Evolutionary conservation across 495 filamentous ascomycete species (phyloP).

Genomic region (Apiosordaria backusii): DNA sequence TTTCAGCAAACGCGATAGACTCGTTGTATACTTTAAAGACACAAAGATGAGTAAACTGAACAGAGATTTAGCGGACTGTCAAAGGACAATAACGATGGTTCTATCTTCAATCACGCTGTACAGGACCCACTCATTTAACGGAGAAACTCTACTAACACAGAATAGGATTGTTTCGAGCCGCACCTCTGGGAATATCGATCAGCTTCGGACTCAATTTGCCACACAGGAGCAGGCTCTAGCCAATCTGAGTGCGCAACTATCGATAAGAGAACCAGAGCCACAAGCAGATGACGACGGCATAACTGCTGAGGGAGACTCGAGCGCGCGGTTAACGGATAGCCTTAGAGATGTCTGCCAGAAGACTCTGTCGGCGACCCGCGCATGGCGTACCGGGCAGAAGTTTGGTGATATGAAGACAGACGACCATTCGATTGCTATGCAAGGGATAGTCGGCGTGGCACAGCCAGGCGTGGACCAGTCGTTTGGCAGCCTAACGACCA

Average conservation of each 20-base stretch:
- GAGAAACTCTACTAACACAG: constrained; percentile 8
- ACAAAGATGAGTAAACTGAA: constrained; percentile 8
- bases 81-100: constrained; percentile 13
- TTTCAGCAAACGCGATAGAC: constrained; percentile 10
- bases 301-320: constrained; percentile 5
- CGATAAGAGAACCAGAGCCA: constrained; percentile 7
- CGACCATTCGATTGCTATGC: constrained; percentile 12
- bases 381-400: constrained; percentile 10
- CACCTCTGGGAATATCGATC: constrained; percentile 13
- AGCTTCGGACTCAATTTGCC: constrained; percentile 12
- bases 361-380: constrained; percentile 10
- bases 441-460: constrained; percentile 16
- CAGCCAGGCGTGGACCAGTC: constrained; percentile 12
- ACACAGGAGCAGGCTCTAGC: constrained; percentile 13
- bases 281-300: neutral
- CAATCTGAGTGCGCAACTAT: constrained; percentile 6
- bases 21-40: constrained; percentile 8
- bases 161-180: constrained; percentile 6
- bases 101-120: constrained; percentile 13
- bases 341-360: constrained; percentile 12
- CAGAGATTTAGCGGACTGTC: constrained; percentile 10
- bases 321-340: constrained; percentile 5
- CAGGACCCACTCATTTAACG: neutral
- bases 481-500: constrained; percentile 1
- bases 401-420: constrained; percentile 13